Evolutionary conservation across 2,329 filamentous ascomycete species (phyloP).

Genomic region (Geosmithia putterillii): DNA sequence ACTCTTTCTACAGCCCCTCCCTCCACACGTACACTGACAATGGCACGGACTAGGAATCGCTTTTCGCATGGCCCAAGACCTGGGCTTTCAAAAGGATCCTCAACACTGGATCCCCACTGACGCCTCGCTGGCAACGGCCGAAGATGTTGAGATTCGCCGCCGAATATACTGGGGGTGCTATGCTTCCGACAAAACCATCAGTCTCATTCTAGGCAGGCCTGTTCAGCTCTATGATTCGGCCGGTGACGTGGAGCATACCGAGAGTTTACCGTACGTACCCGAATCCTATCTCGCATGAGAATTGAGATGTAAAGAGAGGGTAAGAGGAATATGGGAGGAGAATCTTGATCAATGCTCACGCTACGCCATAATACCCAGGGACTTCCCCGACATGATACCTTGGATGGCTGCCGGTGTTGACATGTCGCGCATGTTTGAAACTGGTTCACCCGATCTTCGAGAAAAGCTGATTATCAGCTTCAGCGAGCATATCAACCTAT

Average conservation of each 20-base stretch:
- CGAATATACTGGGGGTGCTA: conserved; percentile 17
- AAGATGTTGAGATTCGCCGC: conserved; percentile 13
- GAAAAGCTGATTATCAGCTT: neutral
- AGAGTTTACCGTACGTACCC: too few species aligned
- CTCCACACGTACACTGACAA: neutral
- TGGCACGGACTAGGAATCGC: conserved; percentile 10
- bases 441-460: too few species aligned
- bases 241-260: conserved; percentile 3
- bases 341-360: neutral
- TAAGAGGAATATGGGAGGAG: too few species aligned
- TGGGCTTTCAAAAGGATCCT: conserved; percentile 14
- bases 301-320: neutral
- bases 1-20: neutral
- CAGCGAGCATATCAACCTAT: conserved; percentile 9
- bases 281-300: neutral
- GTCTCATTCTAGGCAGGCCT: conserved; percentile 6
- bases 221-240: conserved; percentile 6
- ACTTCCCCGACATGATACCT: conserved; percentile 8
- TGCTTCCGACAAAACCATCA: conserved; percentile 13
- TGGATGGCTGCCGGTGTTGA: conserved; percentile 12
- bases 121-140: conserved; percentile 6
- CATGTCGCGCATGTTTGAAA: too few species aligned
- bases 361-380: conserved; percentile 2
- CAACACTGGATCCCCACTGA: conserved; percentile 10
- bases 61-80: conserved; percentile 15